Base-by-base conservation (phyloP, 225 moss, liverwort and hornwort genomes). In the Lunularia cruciata region DNA sequence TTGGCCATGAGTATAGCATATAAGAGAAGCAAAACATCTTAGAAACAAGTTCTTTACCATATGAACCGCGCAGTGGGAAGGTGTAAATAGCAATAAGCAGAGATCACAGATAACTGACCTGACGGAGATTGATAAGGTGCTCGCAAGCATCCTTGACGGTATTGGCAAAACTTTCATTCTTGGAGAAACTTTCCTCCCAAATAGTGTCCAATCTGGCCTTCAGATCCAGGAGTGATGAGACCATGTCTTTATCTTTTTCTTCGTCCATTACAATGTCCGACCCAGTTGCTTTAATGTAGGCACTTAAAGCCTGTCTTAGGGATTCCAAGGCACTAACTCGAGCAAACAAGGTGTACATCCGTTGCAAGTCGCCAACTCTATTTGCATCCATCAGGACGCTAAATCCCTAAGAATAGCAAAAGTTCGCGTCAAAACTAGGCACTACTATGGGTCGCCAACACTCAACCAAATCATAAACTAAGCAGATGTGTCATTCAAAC, bases 171-270 rank as follows among this genome's bases (percentile, higher is more conserved):
- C 84, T 87, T 62, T 98, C 98, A 68, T 91, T 98, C 59, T 84
- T 89, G 11, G 86, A 91, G 47, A 98, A 98, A 57, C 98, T 93
- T 74, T 87, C 91, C 74, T 98, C 98, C 98, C 91, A 98, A 42
- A 98, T 93, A 33, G 85, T 77, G 69, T 93, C 91, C 69, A 98
- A 86, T 39, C 98, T 90, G 4, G 93, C 91, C 80, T 98, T 98
- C 76, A 93, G 76, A 75, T 98, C 98, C 43, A 98, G 80, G 47
- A 98, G 93, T 76, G 85, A 91, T 23, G 85, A 52, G 23, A 98
- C 98, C 98, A 98, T 93, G 40, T 98, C 98, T 72, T 98, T 98
- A 39, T 98, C 98, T 72, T 98, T 98, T 73, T 98, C 93, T 83
- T 98, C 98, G 71, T 98, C 98, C 93, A 98, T 93, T 9, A 98